Evolutionary conservation across 208 protist species (phyloP), one percentile per base, ranked within the genome.

Genomic region (Trypanosoma brucei): DNA sequence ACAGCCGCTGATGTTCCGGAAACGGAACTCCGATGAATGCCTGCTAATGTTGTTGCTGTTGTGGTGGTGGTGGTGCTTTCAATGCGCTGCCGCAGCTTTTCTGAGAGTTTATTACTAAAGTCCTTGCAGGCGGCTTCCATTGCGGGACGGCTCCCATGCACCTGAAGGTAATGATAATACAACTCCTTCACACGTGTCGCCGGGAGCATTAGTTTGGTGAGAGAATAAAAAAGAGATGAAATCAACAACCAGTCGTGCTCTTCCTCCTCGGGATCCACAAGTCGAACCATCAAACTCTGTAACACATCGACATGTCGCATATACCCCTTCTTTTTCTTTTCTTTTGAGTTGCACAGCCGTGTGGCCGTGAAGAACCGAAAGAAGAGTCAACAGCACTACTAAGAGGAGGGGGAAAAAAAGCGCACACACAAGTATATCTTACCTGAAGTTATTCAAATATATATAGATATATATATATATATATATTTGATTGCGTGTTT

Each of bases 191-290:
- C 59, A 8, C 69, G 65, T 50, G 65, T 9, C n/a, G 72, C 38
- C 9, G 62, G 52, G 2, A 78, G 38, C 0, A 72, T 56, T 31
- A 72, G 56, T 6, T 61, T 46, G 1, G 72, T 73, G 38, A 71
- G 64, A 37, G 66, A 53, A 62, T 78, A 78, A 40, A 78, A 71
- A 34, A 71, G 40, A 8, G 72, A 45, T 6, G 72, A 58, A 49
- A 78, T 7, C 34, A 63, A 2, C 1, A 50, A 11, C 72, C 72
- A 78, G 51, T 78, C 66, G 22, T 68, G 72, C 7, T 72, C 67
- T 50, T 58, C 59, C 22, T 53, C 9, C 4, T 65, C 34, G 1
- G 59, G 67, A 42, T 66, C 48, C 38, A 66, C 67, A 59, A 62
- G 56, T 50, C 59, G 61, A 14, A 67, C 53, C 37, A 72, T 30